Evolutionary conservation across 805 yeast genomes (phyloP), one percentile per base, ranked within the genome.

Genomic region (Scheffersomyces lignosus): DNA sequence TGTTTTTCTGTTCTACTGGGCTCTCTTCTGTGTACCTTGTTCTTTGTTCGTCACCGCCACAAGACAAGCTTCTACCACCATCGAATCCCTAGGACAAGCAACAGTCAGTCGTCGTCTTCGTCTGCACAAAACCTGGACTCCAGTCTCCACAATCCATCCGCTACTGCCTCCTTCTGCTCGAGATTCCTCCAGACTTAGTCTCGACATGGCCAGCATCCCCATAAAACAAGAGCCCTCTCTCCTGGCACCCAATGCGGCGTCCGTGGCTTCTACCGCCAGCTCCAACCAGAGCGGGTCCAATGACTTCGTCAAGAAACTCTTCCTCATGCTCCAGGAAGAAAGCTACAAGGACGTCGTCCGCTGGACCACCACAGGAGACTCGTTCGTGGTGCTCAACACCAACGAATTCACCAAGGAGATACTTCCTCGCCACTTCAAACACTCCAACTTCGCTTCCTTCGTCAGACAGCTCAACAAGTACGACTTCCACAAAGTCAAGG

Each of bases 401-500:
- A 87, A 85, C 55, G 95, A 85, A 49, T 90, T 90, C 63, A 87
- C 97, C 24, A 84, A 83, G 46, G 84, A 83, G 34, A 85, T 93
- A 10, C 73, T 93, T 33, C 98, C 98, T 12, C 78, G 81, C 34
- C 96, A 91, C 62, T 93, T 93, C 70, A 91, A 90, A 54, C 99
- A 93, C 63, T 79, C 88, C 40, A 93, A 93, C 65, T 93, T 91
- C 65, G 91, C 98, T 25, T 80, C 90, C 49, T 91, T 91, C 66
- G 98, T 91, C 15, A 77, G 99, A 31, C 99, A 93, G 59, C 71
- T 93, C 52, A 93, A 93, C 72, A 93, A 93, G 63, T 93, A 93
- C 57, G 99, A 91, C 62, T 93, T 93, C 70, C 99, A 93, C 70
- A 93, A 93, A 65, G 95, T 93, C 30, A 87, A 91, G 56, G 71